These are phyloP conservation scores for Fusarium xylarioides DNA, from an alignment of 2,329 filamentous ascomycete genomes.

Conservation along the genomic window DNA sequence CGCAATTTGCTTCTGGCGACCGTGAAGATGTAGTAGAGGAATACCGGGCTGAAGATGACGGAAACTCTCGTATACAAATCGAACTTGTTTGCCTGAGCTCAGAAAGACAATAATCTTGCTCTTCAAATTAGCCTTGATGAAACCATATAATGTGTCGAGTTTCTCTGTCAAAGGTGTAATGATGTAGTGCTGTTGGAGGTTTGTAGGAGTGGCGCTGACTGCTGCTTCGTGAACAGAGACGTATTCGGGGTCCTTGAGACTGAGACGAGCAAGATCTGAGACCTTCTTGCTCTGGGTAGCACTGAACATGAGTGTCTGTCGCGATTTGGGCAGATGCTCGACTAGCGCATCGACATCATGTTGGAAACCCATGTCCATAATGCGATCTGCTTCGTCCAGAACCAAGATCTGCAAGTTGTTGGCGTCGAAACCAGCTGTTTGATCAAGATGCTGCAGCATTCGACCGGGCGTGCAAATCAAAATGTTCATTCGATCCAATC, in stretches of 20 bases:
- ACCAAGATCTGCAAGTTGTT: slow-evolving; percentile 93
- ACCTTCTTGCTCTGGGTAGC: slow-evolving; percentile 96
- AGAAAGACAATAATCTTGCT: slow-evolving; percentile 95
- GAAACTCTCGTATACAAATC: slow-evolving; percentile 94
- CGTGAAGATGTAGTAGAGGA: slow-evolving; percentile 89
- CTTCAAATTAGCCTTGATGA: slow-evolving; percentile 90
- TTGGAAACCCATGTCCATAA: slow-evolving; percentile 98
- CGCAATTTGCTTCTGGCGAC: slow-evolving; percentile 90
- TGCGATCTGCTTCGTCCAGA: slow-evolving; percentile 93
- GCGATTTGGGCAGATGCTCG: slow-evolving; percentile 83
- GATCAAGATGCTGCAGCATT: slow-evolving; percentile 94
- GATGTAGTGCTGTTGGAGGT: slow-evolving; percentile 90
- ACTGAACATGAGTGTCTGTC: slow-evolving; percentile 94
- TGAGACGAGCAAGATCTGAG: slow-evolving; percentile 88
- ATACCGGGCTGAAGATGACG: slow-evolving; percentile 94
- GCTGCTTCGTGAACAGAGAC: slow-evolving; percentile 91
- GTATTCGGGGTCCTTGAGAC: slow-evolving; percentile 91
- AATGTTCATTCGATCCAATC: slow-evolving; percentile 93
- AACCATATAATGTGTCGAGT: slow-evolving; percentile 90
- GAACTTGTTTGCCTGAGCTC: slow-evolving; percentile 94
- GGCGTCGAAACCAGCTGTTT: slow-evolving; percentile 89
- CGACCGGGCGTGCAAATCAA: slow-evolving; percentile 93
- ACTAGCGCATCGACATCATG: slow-evolving; percentile 89
- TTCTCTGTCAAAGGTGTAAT: slow-evolving; percentile 87
- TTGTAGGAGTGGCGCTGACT: slow-evolving; percentile 79